phyloP scores from a whole-genome alignment of 177 flowering plant genomes.

The Vitis hybrid region DNA sequence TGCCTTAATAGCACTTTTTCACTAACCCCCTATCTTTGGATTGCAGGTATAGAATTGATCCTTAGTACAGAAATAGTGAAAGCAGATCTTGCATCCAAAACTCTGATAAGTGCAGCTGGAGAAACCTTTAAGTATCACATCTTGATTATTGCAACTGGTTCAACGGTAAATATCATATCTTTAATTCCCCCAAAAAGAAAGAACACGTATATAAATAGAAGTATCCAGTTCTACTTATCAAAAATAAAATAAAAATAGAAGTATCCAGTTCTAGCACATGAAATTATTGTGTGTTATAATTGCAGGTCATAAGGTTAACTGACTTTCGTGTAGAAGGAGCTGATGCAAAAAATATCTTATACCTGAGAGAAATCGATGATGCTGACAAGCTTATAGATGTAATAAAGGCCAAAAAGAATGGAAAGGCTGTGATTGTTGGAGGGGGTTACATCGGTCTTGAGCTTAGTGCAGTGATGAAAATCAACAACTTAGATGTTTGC shows the following conservation, averaged over 20 bases:
- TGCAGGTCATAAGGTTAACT: conserved; percentile 72
- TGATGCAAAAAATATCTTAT: conserved; percentile 82
- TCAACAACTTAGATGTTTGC: conserved; percentile 72
- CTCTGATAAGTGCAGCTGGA: conserved; percentile 70
- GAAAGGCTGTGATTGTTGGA: conserved; percentile 85
- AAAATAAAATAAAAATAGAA: too few species aligned
- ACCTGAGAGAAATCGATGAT: conserved; percentile 87
- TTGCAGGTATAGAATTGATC: conserved; percentile 84
- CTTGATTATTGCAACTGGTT: conserved; percentile 93
- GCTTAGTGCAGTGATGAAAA: conserved; percentile 67
- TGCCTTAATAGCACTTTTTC: neutral
- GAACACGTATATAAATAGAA: too few species aligned
- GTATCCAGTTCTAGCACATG: neutral
- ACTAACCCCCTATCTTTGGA: neutral
- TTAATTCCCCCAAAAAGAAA: neutral
- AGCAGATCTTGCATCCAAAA: conserved; percentile 88
- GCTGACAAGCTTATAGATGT: conserved; percentile 80
- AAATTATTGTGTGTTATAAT: neutral
- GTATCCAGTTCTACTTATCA: too few species aligned
- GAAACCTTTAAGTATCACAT: conserved; percentile 62
- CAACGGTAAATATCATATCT: conserved; percentile 48
- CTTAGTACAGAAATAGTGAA: conserved; percentile 85
- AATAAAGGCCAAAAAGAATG: conserved; percentile 70
- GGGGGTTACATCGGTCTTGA: conserved; percentile 96
- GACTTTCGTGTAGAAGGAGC: conserved; percentile 92